Base-by-base conservation (phyloP, 2,329 filamentous ascomycete species). In the Xylariaceae sp. region DNA sequence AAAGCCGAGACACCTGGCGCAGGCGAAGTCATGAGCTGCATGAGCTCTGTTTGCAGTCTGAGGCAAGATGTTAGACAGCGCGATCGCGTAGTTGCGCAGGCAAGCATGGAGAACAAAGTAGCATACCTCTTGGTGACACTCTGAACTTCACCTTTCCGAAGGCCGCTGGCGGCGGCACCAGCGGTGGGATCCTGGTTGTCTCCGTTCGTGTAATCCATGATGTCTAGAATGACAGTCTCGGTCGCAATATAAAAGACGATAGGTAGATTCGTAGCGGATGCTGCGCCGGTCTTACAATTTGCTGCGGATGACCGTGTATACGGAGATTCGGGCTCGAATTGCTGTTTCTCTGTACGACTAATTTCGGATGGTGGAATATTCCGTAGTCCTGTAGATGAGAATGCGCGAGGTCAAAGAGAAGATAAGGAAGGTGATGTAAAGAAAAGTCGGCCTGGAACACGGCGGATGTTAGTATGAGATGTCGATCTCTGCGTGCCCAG, bases 11-110 rank as follows among this genome's bases (percentile, higher is more conserved):
- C 87, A 66, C 94, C 94, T 11, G 92, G 91, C 0, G 93, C 92
- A 1, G 92, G 88, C 48, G 92, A 92, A 69, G 92, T 92, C 94
- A 99, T 97, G 68, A 99, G 86, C 75, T 94, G 88, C 93, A 99
- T 97, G 67, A 99, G 83, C 77, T 99, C 94, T 53, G 92, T 95
- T 77, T 99, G 94, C 59, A 99, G 82, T 70, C 94, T 97, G 71
- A 13, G 9, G 39, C 23, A 4, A 2, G 15, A 13, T 45, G 58
- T 64, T 44, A 64, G 60, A 44, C 23, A 4, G 23, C 23, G 23
- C 23, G 23, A 30, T 15, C n/a, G 10, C 7, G 3, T 17, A 47
- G 17, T 18, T 10, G 30, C n/a, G 30, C 18, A 49, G 35, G 62
- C 76, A 55, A 55, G 23, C 23, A 18, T 34, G n/a, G n/a, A 8